Evolutionary conservation across 108 stramenopile species (phyloP).

Genomic region (Pelagomonas calceolata): DNA sequence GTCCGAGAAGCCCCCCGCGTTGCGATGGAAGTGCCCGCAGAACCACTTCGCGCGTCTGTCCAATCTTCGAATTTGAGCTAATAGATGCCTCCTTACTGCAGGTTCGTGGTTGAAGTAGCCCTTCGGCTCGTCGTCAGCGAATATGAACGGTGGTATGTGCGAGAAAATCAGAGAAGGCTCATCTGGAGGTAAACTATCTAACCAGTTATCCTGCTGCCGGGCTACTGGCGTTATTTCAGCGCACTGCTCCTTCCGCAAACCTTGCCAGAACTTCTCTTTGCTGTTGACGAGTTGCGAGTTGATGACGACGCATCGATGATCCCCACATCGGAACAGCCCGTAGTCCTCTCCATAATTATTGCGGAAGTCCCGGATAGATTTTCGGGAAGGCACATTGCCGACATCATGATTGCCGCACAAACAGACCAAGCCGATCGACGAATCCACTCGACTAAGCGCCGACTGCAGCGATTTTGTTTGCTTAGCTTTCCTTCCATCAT

Average conservation of each 20-base stretch:
- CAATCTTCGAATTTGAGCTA: not conserved
- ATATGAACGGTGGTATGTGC: conserved; percentile 12
- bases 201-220: not conserved
- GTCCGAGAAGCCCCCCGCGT: conserved; percentile 5
- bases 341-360: conserved; percentile 40
- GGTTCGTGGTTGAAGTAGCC: conserved; percentile 5
- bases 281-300: conserved; percentile 9
- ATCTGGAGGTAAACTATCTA: too few relatives aligned
- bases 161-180: conserved; percentile 1
- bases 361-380: conserved; percentile 44
- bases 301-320: not conserved
- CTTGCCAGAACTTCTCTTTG: not conserved
- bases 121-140: not conserved
- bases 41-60: not conserved
- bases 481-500: conserved; percentile 54
- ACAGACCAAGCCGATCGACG: conserved; percentile 62
- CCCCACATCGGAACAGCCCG: conserved; percentile 3
- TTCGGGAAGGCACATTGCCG: conserved; percentile 52
- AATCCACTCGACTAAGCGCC: conserved; percentile 40
- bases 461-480: conserved; percentile 48
- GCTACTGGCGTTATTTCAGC: not conserved
- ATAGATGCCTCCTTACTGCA: not conserved
- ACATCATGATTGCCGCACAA: conserved; percentile 72
- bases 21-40: conserved; percentile 12
- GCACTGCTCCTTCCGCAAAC: not conserved